Conservation (phyloP, 305 asterid species). For the Solanum hybrid region DNA sequence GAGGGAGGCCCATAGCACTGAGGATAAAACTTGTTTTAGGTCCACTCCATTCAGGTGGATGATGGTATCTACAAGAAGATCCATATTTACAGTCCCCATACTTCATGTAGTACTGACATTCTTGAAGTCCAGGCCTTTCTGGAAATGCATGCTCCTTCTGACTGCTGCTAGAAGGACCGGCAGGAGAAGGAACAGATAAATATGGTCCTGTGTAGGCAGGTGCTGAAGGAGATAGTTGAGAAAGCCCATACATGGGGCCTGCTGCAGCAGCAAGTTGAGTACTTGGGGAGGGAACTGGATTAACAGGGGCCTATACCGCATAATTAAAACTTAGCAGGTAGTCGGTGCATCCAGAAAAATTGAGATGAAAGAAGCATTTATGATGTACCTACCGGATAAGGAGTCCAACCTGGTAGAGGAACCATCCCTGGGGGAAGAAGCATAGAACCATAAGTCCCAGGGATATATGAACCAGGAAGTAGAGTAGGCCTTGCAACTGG, state of each 20-base stretch:
- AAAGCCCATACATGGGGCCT: slow-evolving; percentile 40
- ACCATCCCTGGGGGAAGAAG: slow-evolving; percentile 76
- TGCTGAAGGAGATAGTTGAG: slow-evolving; percentile 65
- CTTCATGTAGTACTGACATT: slow-evolving; percentile 64
- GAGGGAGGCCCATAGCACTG: slow-evolving; percentile 72
- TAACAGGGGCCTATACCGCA: slow-evolving; percentile 40
- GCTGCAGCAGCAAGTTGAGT: slow-evolving; percentile 44
- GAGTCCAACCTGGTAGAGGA: slow-evolving; percentile 75
- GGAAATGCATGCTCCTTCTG: slow-evolving; percentile 53
- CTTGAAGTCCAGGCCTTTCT: slow-evolving; percentile 72
- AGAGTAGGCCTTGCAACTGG: slow-evolving; percentile 68
- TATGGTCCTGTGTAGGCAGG: slow-evolving; percentile 58
- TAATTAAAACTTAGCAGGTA: not conserved
- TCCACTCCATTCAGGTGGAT: slow-evolving; percentile 60
- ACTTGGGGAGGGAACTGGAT: slow-evolving; percentile 45
- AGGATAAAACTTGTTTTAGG: slow-evolving; percentile 38
- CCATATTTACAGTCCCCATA: slow-evolving; percentile 81
- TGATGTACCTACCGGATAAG: slow-evolving; percentile 43
- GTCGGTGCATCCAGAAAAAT: not conserved
- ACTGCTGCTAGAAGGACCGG: slow-evolving; percentile 45
- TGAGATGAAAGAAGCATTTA: slow-evolving; percentile 1
- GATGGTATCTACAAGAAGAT: slow-evolving; percentile 68
- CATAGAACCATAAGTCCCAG: slow-evolving; percentile 75
- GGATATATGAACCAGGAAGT: slow-evolving; percentile 73
- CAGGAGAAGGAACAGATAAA: slow-evolving; percentile 38